These are phyloP conservation scores for Actinomucor elegans DNA, from an alignment of 371 early-diverging fungal genomes.

Conservation along the genomic window DNA sequence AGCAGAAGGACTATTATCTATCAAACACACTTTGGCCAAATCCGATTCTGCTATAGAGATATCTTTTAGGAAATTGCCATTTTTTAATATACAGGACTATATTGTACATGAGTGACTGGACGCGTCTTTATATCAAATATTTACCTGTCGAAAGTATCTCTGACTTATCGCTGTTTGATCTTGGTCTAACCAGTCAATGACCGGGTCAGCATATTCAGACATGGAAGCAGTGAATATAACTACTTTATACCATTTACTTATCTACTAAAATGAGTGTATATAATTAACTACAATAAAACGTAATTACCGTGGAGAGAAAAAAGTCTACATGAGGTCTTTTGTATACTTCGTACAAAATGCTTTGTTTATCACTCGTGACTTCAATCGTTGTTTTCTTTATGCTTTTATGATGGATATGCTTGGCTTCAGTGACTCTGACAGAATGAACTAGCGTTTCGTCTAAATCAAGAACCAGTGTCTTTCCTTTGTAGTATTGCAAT, in stretches of 20 bases:
- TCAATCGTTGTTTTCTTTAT: conserved; percentile 64
- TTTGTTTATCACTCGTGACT: conserved; percentile 86
- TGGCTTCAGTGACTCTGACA: conserved; percentile 33
- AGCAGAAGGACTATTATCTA: conserved; percentile 91
- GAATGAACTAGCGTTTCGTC: conserved; percentile 98
- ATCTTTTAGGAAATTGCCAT: conserved; percentile 86
- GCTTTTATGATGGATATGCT: conserved; percentile 7
- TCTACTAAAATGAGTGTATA: conserved; percentile 40
- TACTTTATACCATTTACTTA: conserved; percentile 93
- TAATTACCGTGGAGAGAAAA: conserved; percentile 79
- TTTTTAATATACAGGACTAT: conserved; percentile 71
- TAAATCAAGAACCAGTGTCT: conserved; percentile 92
- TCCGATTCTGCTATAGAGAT: conserved; percentile 79
- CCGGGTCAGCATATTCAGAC: conserved; percentile 96
- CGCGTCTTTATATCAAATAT: neutral
- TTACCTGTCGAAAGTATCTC: conserved; percentile 84
- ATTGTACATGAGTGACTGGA: neutral
- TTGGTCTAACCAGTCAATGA: conserved; percentile 92
- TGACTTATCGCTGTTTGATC: conserved; percentile 67
- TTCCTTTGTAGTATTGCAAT: conserved; percentile 45
- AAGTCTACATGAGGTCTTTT: conserved; percentile 93
- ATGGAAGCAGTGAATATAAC: conserved; percentile 98
- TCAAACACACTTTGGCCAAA: conserved; percentile 81
- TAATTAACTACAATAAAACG: neutral
- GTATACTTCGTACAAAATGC: conserved; percentile 90